Evolutionary conservation across 106 monocot genomes (phyloP).

Genomic region (Acorus gramineus): DNA sequence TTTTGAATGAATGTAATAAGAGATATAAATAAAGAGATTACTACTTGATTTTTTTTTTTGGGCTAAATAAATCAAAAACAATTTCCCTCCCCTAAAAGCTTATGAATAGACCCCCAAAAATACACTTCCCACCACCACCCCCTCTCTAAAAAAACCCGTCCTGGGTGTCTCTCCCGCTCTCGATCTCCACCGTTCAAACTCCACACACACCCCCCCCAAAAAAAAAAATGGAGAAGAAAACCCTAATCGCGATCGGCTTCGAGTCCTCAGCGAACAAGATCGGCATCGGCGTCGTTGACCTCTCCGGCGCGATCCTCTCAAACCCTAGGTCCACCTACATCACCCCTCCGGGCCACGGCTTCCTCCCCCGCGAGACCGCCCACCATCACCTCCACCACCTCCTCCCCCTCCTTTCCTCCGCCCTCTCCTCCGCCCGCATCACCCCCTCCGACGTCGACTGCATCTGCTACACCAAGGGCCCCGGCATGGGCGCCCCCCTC

Average conservation of each 20-base stretch:
- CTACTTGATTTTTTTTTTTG: too few relatives aligned
- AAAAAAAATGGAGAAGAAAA: not conserved
- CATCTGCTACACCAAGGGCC: constrained; percentile 94
- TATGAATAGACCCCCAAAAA: too few relatives aligned
- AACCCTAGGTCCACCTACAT: constrained; percentile 97
- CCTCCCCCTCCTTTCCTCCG: constrained; percentile 60
- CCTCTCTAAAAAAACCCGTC: too few relatives aligned
- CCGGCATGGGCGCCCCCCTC: constrained; percentile 97
- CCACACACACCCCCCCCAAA: too few relatives aligned
- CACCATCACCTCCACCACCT: constrained; percentile 87
- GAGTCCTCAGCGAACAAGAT: constrained; percentile 99
- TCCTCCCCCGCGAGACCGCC: constrained; percentile 97
- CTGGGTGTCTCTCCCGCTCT: too few relatives aligned
- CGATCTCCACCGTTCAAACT: too few relatives aligned
- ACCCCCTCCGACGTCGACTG: constrained; percentile 69
- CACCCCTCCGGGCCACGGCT: constrained; percentile 93
- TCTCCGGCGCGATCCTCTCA: constrained; percentile 65
- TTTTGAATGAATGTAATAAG: too few relatives aligned
- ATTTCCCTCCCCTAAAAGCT: too few relatives aligned
- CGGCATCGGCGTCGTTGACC: constrained; percentile 62
- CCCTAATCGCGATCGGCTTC: constrained; percentile 54
- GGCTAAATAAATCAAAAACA: too few relatives aligned
- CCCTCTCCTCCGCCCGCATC: constrained; percentile 41
- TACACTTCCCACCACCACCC: too few relatives aligned
- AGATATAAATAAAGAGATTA: too few relatives aligned